Conservation (phyloP, 768 basidiomycete genomes). For the Mycena haematopus region DNA sequence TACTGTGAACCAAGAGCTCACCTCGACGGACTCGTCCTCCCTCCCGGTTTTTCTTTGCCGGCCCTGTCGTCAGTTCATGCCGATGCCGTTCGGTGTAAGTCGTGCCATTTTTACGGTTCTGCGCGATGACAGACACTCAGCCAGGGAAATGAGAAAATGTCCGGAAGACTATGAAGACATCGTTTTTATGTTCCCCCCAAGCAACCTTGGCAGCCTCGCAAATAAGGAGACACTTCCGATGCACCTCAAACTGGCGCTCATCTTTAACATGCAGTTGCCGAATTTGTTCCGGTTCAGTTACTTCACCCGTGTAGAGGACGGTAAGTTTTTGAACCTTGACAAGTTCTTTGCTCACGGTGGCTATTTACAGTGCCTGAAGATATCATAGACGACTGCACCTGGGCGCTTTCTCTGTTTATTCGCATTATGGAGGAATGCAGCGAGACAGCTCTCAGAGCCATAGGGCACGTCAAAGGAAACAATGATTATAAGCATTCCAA, state of each 20-base stretch:
- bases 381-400: conserved; percentile 29
- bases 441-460: conserved; percentile 27
- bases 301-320: conserved; percentile 28
- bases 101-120: not conserved
- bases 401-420: conserved; percentile 32
- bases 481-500: conserved; percentile 3
- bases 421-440: conserved; percentile 30
- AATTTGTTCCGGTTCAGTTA: conserved; percentile 33
- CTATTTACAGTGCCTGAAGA: conserved; percentile 30
- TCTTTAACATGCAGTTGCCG: conserved; percentile 14
- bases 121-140: not conserved
- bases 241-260: conserved; percentile 9
- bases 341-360: not conserved
- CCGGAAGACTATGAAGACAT: conserved; percentile 17
- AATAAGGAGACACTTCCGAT: conserved; percentile 8
- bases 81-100: conserved; percentile 11
- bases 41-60: not conserved
- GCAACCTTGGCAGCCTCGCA: not conserved
- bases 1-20: conserved; percentile 13
- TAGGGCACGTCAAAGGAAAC: conserved; percentile 28
- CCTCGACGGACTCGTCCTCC: conserved; percentile 8
- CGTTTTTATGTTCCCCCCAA: not conserved
- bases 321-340: conserved; percentile 10
- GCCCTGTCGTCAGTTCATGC: not conserved
- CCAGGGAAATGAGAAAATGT: conserved; percentile 1